phyloP scores from a whole-genome alignment of 257 asterid genomes.

The Anisodus acutangulus region DNA sequence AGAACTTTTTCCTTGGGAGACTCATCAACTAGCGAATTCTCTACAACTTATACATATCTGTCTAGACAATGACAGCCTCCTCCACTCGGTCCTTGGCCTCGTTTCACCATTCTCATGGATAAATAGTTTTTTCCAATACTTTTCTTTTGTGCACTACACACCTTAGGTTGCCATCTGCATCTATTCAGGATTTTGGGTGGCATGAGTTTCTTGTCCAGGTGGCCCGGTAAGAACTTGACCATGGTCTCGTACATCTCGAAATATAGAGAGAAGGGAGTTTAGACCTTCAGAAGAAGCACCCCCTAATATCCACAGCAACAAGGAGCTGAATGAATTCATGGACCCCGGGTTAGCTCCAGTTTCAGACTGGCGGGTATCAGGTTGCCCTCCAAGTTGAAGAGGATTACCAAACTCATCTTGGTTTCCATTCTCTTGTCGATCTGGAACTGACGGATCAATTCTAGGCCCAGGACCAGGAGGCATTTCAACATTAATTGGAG shows the following conservation, averaged over 20 bases:
- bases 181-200: slow-evolving; percentile 53
- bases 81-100: background rate
- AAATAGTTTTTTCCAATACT: background rate
- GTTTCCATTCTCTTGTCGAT: slow-evolving; percentile 46
- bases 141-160: background rate
- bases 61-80: background rate
- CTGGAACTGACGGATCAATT: slow-evolving; percentile 50
- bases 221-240: slow-evolving; percentile 72
- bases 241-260: slow-evolving; percentile 84
- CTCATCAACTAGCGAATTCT: slow-evolving; percentile 9
- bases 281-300: slow-evolving; percentile 97
- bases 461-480: slow-evolving; percentile 53
- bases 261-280: slow-evolving; percentile 83
- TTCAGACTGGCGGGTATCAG: slow-evolving; percentile 65
- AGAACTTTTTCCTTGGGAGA: background rate
- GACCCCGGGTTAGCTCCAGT: slow-evolving; percentile 69
- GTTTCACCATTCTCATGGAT: background rate
- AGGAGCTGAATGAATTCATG: slow-evolving; percentile 83
- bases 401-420: slow-evolving; percentile 65
- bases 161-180: slow-evolving; percentile 28
- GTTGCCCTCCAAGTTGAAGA: slow-evolving; percentile 61
- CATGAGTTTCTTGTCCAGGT: slow-evolving; percentile 59
- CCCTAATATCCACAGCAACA: slow-evolving; percentile 87
- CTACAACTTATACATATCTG: background rate
- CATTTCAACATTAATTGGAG: slow-evolving; percentile 53